Percentiles rank a stretch among this genome's conserved stretches.
Conservation (phyloP, 2,329 filamentous ascomycete genomes). For the Atkinsonella hypoxylon region DNA sequence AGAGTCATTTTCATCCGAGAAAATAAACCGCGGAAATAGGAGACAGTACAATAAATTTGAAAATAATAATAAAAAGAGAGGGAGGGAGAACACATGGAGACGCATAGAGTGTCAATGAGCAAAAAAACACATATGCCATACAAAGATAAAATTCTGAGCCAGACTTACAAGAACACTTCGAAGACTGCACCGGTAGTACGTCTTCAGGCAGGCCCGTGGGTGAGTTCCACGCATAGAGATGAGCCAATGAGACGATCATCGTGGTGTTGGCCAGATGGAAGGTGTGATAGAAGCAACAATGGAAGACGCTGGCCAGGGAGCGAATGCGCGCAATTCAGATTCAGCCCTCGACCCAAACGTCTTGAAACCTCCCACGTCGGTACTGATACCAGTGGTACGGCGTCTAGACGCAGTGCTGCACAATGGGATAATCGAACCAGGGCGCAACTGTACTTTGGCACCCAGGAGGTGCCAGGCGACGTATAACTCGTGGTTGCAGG, state of each 20-base stretch:
- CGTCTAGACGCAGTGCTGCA: background rate
- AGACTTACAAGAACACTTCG: background rate
- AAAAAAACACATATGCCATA: too few relatives aligned
- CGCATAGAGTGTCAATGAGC: too few relatives aligned
- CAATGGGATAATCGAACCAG: background rate
- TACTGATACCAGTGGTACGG: background rate
- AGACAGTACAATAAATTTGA: too few relatives aligned
- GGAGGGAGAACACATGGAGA: too few relatives aligned
- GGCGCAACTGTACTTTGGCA: background rate
- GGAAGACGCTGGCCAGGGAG: background rate
- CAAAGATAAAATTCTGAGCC: background rate
- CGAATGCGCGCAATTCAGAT: background rate
- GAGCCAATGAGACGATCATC: slow-evolving; percentile 6
- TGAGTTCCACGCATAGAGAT: slow-evolving; percentile 3
- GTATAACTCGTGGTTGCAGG: background rate
- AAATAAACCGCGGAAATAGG: too few relatives aligned
- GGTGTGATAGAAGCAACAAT: slow-evolving; percentile 3
- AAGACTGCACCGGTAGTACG: background rate
- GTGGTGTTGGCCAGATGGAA: background rate
- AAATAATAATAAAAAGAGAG: too few relatives aligned
- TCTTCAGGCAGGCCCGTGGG: background rate
- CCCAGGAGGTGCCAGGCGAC: background rate
- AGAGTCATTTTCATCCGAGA: too few relatives aligned
- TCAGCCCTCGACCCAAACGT: background rate
- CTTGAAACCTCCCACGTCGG: background rate